A percentile compares a stretch with the other conserved stretches of the same genome.
Evolutionary conservation across 208 protist species (phyloP).

Genomic region (Crithidia bombi): DNA sequence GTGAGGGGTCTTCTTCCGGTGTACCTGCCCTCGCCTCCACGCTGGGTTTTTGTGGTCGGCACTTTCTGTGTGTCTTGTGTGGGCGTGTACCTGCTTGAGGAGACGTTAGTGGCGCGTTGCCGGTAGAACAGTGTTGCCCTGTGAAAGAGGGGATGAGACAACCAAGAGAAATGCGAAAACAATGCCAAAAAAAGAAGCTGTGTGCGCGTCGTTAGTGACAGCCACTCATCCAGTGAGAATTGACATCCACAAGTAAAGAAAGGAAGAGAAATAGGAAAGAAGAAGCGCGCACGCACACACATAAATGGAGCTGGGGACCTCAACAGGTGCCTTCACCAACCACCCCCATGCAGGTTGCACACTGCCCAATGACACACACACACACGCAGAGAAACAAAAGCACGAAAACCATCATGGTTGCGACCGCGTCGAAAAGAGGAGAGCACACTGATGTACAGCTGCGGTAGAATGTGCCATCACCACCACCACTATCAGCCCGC

Average conservation of each 20-base stretch:
- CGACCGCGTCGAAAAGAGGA: too few relatives aligned
- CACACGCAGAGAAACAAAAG: background rate
- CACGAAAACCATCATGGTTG: background rate
- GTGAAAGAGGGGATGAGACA: background rate
- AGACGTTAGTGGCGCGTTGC: too few relatives aligned
- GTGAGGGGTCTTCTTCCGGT: too few relatives aligned
- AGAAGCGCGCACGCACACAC: background rate
- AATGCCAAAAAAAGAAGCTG: background rate
- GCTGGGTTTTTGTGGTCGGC: too few relatives aligned
- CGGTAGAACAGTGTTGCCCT: too few relatives aligned
- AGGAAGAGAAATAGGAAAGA: constrained; percentile 3
- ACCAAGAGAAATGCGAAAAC: background rate
- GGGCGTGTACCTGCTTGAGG: too few relatives aligned
- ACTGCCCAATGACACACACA: background rate
- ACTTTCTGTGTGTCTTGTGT: too few relatives aligned
- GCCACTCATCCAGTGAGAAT: background rate
- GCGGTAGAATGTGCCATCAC: too few relatives aligned
- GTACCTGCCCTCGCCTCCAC: too few relatives aligned
- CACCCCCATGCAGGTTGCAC: background rate
- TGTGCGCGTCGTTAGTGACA: background rate
- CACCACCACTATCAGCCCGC: too few relatives aligned
- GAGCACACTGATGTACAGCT: too few relatives aligned
- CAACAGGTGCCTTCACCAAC: too few relatives aligned
- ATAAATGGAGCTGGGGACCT: background rate
- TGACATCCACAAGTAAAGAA: background rate